Conservation (phyloP, 805 yeast species). For the Ogataea naganishii region DNA sequence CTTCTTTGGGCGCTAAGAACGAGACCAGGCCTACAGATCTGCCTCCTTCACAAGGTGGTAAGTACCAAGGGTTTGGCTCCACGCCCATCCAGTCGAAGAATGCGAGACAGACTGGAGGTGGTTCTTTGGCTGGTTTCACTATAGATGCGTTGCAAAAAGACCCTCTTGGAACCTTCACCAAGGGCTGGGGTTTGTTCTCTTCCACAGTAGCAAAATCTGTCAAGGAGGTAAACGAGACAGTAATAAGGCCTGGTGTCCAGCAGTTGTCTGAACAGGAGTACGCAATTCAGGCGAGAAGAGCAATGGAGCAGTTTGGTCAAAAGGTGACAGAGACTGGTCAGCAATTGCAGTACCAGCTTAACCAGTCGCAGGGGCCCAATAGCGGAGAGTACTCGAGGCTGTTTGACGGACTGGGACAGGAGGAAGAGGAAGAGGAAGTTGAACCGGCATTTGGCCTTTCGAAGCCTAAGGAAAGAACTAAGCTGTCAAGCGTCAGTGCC, state of each 20-base stretch:
- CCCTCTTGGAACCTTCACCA: constrained; percentile 83
- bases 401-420: constrained; percentile 47
- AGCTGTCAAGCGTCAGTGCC: constrained; percentile 40
- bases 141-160: constrained; percentile 67
- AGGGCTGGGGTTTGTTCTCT: constrained; percentile 93
- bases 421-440: constrained; percentile 26
- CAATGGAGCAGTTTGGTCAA: constrained; percentile 96
- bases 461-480: constrained; percentile 52
- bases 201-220: constrained; percentile 78
- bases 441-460: constrained; percentile 60
- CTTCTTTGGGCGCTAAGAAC: constrained; percentile 66
- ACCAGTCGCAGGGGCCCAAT: constrained; percentile 34
- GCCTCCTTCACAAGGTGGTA: constrained; percentile 94
- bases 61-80: constrained; percentile 85
- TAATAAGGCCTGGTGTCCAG: constrained; percentile 84
- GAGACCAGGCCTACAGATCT: constrained; percentile 64
- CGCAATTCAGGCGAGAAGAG: constrained; percentile 74
- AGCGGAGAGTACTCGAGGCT: constrained; percentile 41
- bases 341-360: constrained; percentile 48
- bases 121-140: constrained; percentile 48
- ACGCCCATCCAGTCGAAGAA: constrained; percentile 35
- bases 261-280: constrained; percentile 75
- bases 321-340: constrained; percentile 83
- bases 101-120: constrained; percentile 21
- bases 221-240: constrained; percentile 77